Percentiles rank a stretch among this genome's conserved stretches.
Evolutionary conservation across 306 rosid genomes (phyloP).

Genomic region (Dicorynia guianensis): DNA sequence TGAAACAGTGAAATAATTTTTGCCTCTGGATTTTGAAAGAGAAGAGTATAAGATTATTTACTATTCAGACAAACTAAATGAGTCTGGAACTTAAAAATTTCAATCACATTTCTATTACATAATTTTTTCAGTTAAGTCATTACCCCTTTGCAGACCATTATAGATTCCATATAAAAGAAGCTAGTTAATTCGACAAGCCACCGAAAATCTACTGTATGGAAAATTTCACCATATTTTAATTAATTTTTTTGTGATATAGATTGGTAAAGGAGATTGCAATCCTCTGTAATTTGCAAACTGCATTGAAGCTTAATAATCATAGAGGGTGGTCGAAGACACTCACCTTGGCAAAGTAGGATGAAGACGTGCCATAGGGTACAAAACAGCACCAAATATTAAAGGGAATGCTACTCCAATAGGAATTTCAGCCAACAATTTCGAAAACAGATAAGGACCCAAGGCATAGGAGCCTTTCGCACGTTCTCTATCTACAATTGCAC

Average conservation of each 20-base stretch:
- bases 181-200: background rate
- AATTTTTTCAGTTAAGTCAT: background rate
- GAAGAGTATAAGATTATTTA: no score
- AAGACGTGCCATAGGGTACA: constrained; percentile 97
- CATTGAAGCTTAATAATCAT: constrained; percentile 24
- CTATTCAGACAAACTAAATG: no score
- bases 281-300: constrained; percentile 20
- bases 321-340: constrained; percentile 26
- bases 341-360: constrained; percentile 86
- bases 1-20: no score
- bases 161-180: background rate
- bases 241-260: background rate
- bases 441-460: constrained; percentile 66
- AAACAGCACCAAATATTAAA: constrained; percentile 60
- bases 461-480: constrained; percentile 64
- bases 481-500: constrained; percentile 71
- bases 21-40: no score
- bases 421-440: constrained; percentile 68
- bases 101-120: background rate
- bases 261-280: background rate
- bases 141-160: background rate
- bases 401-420: constrained; percentile 72
- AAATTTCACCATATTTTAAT: background rate
- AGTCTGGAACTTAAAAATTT: no score
- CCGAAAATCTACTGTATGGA: background rate